Base-by-base conservation (phyloP, 345 rosid species). In the Eucalyptus curtisii region DNA sequence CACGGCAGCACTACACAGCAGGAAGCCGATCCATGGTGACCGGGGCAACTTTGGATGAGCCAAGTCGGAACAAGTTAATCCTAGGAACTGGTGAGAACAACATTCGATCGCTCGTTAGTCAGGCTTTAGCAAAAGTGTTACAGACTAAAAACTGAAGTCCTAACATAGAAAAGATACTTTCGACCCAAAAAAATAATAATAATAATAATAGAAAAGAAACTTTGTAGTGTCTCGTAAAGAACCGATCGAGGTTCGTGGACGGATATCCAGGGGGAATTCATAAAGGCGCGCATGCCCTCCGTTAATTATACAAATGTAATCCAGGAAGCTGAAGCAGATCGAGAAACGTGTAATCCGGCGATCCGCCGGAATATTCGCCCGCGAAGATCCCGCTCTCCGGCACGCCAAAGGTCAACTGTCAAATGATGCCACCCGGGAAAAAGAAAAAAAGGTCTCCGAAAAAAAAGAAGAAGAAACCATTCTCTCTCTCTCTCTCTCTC, bases 41-140 rank as follows among this genome's bases (percentile, higher is more conserved):
- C 2, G 0, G 8, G 5, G 37, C 71, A n/a, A n/a, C 20, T 64
- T n/a, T 27, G 4, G 20, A 64, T n/a, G 33, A n/a, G n/a, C 7
- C 13, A 59, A 7, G 16, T 59, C 7, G 8, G 33, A 59, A 6
- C 37, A 64, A 64, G 9, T n/a, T 64, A n/a, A 57, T 57, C 19
- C 37, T 15, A 64, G 15, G 76, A n/a, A n/a, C 15, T 4, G 76
- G 15, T 1, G 10, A n/a, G 76, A 64, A n/a, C 76, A 64, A n/a
- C 5, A 64, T n/a, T n/a, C 6, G 10, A 64, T 64, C 10, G 10
- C 76, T 14, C 5, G 1, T n/a, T 64, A 64, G n/a, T 64, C 20
- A n/a, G 40, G 40, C 5, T 30, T 64, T 7, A 14, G 17, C 37
- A n/a, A 64, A 64, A 64, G 6, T n/a, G 37, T n/a, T 4, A 8